These are phyloP conservation scores for Zychaea mexicana DNA, from an alignment of 371 early-diverging fungal genomes.

Conservation along the genomic window DNA sequence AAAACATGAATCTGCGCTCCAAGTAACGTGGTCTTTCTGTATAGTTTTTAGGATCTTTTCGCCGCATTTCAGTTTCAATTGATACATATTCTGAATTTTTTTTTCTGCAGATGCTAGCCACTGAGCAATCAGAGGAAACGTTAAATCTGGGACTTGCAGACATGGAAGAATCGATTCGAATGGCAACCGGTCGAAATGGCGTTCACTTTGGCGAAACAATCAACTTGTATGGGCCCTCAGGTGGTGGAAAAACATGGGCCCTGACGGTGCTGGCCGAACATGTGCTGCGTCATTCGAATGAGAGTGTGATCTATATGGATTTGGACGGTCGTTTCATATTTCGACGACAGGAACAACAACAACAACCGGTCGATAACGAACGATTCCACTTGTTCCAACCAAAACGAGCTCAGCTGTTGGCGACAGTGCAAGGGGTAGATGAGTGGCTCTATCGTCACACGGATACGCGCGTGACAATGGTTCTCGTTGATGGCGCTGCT, in stretches of 20 bases:
- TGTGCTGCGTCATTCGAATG: constrained; percentile 7
- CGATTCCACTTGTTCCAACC: constrained; percentile 30
- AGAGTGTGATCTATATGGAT: constrained; percentile 25
- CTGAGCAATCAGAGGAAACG: not conserved
- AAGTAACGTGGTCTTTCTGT: no score
- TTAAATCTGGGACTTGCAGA: constrained; percentile 5
- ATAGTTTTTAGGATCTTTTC: no score
- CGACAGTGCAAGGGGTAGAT: constrained; percentile 16
- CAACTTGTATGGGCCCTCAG: constrained; percentile 24
- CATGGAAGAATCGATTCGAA: constrained; percentile 3
- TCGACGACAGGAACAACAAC: not conserved
- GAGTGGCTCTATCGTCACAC: constrained; percentile 25
- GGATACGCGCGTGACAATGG: constrained; percentile 18
- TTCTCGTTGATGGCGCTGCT: constrained; percentile 19
- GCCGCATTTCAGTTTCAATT: not conserved
- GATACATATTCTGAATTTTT: not conserved
- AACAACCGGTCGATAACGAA: not conserved
- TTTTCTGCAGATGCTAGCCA: not conserved
- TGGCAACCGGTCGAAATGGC: not conserved
- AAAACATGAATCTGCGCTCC: constrained; percentile 21
- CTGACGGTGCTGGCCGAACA: constrained; percentile 16
- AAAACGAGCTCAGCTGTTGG: constrained; percentile 1
- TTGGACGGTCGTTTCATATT: constrained; percentile 20
- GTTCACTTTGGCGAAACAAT: constrained; percentile 17
- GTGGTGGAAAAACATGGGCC: constrained; percentile 23